Evolutionary conservation across 169 alveolate species (phyloP).

Genomic region (Plasmodium reichenowi): DNA sequence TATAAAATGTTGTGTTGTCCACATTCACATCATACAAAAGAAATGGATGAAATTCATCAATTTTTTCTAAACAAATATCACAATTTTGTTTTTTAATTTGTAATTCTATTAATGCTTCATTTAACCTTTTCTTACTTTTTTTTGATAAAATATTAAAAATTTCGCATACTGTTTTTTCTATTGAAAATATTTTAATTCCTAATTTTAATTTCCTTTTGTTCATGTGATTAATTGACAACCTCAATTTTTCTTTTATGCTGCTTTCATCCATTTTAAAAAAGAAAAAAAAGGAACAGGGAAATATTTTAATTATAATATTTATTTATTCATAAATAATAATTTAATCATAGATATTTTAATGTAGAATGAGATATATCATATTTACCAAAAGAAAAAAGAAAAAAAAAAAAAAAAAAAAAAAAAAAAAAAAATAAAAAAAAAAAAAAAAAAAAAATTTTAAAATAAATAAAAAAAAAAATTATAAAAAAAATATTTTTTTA

Average conservation of each 20-base stretch:
- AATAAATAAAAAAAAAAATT: too few relatives aligned
- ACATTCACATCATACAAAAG: constrained; percentile 52
- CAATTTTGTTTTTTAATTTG: constrained; percentile 34
- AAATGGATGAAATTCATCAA: constrained; percentile 36
- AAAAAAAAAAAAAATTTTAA: too few relatives aligned
- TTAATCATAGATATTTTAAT: not conserved
- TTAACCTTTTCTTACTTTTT: constrained; percentile 25
- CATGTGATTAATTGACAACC: constrained; percentile 34
- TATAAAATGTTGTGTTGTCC: constrained; percentile 23
- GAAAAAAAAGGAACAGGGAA: not conserved
- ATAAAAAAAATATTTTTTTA: too few relatives aligned
- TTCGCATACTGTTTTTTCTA: constrained; percentile 51
- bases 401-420: not conserved
- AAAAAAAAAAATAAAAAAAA: too few relatives aligned
- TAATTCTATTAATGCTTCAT: constrained; percentile 23
- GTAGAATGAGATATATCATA: not conserved
- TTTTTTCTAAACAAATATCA: constrained; percentile 28
- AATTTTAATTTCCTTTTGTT: constrained; percentile 58
- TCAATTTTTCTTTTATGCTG: constrained; percentile 49
- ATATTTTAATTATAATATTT: too few relatives aligned
- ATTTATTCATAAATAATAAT: too few relatives aligned
- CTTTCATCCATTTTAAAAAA: constrained; percentile 50
- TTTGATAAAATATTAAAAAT: constrained; percentile 59
- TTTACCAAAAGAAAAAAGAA: not conserved
- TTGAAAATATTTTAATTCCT: constrained; percentile 34